phyloP scores from a whole-genome alignment of 768 basidiomycete genomes.

The Multifurca ochricompacta region DNA sequence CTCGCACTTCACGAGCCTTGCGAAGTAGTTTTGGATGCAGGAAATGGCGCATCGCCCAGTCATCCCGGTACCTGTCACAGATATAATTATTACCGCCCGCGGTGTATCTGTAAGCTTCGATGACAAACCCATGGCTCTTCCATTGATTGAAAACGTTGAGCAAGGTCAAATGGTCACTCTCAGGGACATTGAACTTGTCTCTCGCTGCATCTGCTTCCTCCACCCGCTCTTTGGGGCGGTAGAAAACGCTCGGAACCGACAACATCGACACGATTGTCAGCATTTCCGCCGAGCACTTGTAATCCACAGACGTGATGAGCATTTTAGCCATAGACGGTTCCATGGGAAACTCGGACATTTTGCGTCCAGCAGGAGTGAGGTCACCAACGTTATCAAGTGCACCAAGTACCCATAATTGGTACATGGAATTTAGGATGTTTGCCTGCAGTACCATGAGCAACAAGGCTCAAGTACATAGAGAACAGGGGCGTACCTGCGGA shows the following conservation, averaged over 20 bases:
- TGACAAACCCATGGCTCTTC: slow-evolving; percentile 84
- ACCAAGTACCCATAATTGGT: slow-evolving; percentile 97
- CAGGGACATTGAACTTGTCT: slow-evolving; percentile 98
- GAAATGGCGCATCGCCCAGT: slow-evolving; percentile 94
- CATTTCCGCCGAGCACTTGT: slow-evolving; percentile 91
- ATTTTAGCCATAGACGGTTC: slow-evolving; percentile 99
- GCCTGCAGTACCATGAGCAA: slow-evolving; percentile 40
- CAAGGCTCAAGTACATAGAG: background rate
- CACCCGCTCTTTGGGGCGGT: slow-evolving; percentile 93
- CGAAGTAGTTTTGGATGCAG: slow-evolving; percentile 91
- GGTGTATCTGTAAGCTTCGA: too few species aligned
- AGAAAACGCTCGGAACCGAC: slow-evolving; percentile 96
- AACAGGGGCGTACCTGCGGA: slow-evolving; percentile 58
- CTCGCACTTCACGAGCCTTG: slow-evolving; percentile 91
- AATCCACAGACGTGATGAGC: slow-evolving; percentile 92
- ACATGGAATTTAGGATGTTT: slow-evolving; percentile 98
- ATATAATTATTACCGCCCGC: background rate
- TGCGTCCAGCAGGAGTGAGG: slow-evolving; percentile 82
- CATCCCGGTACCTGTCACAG: slow-evolving; percentile 68
- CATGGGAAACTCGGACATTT: slow-evolving; percentile 99
- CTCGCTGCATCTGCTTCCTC: slow-evolving; percentile 96
- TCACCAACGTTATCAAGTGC: slow-evolving; percentile 98
- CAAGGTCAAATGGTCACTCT: slow-evolving; percentile 93
- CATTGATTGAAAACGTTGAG: slow-evolving; percentile 97
- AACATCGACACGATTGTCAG: slow-evolving; percentile 98